Base-by-base conservation (phyloP, 2,329 filamentous ascomycete species). In the Xylaria sp. region DNA sequence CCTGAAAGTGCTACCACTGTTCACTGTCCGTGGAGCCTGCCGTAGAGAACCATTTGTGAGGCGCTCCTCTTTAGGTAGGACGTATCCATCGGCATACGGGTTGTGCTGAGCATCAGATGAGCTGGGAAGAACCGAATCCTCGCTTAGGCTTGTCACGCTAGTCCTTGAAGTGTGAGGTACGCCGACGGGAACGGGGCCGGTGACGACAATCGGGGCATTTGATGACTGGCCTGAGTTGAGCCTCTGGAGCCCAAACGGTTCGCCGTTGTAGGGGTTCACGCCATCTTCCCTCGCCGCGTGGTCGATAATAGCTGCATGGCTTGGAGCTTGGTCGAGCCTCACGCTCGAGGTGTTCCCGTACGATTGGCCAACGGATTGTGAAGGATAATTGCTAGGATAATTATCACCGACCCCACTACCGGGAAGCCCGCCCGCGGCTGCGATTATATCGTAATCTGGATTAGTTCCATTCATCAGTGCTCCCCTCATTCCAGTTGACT, bases 391-490 rank as follows among this genome's bases (percentile, higher is more conserved):
- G 30, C 63, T 68, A 14, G 71, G 68, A 57, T 79, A 76, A 45
- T 78, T 79, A 67, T 81, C 79, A 17, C 77, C 79, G 61, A 78
- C 62, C 42, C 82, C 79, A 71, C 82, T 81, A 6, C 83, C 84
- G 0, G 88, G 85, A 9, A 88, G 79, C 50, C 84, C 85, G 53
- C 84, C 85, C 32, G 89, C 85, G 57, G 87, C 86, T 64, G 87
- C 88, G 73, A 87, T 84, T 75, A 88, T 79, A 76, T 89, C 87
- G 77, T 85, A 84, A 76, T 90, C 89, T 73, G 79, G 68, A 61
- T 73, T 70, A 39, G 47, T 47, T 30, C 60, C 63, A 14, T 72
- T 72, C 57, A 61, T 45, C 21, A 69, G 60, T 19, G 71, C 68
- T 48, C 71, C 74, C 34, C 72, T 70, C 60, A 69, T 71, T 27